Base-by-base conservation (phyloP, 495 filamentous ascomycete species). In the Podospora anserina region DNA sequence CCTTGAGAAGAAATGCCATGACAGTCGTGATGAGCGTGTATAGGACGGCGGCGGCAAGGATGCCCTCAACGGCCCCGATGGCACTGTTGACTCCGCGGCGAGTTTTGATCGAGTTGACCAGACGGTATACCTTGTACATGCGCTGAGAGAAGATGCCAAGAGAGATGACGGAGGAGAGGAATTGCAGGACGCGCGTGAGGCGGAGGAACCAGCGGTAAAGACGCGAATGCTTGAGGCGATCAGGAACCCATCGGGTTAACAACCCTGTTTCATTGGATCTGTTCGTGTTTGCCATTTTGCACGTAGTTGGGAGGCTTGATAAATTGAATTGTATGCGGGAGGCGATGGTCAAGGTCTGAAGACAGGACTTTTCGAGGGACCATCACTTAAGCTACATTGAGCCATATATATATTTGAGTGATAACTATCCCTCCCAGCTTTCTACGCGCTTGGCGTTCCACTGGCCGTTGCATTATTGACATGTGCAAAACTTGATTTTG, bases 141-240 rank as follows among this genome's bases (percentile, higher is more conserved):
- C 78, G 76, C 4, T 54, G 61, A 58, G 76, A 74, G 72, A 80
- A 81, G 67, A 81, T 69, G 49, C 72, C 74, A 59, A 81, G 74
- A 44, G 79, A 80, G 71, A 74, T 68, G 68, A 68, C 56, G 30
- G 78, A 64, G 59, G 76, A 80, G 61, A 77, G 65, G 71, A 81
- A 74, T 66, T 81, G 78, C 55, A 79, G 65, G 54, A 76, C 66
- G 58, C 79, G 78, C 11, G 67, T 70, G 23, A 78, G 66, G 49
- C 70, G 71, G 18, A 72, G 70, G 19, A 72, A 30, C 64, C 61
- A 65, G 9, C 71, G 68, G 71, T 78, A 78, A 63, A 70, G 32
- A 27, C 64, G 59, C 4, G 64, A 67, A 30, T 76, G 66, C 63
- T 75, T 75, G 57, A 76, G 62, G 1, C 56, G 30, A 2, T 70